Conservation (phyloP, 306 rosid species). For the Canavalia ensiformis region DNA sequence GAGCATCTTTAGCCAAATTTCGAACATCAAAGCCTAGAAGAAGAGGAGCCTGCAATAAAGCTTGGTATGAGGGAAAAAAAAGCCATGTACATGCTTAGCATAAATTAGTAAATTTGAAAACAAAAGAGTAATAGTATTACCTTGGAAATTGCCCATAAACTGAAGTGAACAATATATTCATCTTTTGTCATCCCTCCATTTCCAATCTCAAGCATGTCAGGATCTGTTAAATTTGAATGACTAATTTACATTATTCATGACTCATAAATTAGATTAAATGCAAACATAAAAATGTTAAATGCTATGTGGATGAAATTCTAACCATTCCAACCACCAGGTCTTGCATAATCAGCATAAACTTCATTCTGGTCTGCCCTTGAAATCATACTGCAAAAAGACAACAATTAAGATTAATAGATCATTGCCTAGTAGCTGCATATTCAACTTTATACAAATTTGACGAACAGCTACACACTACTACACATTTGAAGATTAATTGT, state of each 20-base stretch:
- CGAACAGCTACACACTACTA: constrained; percentile 3
- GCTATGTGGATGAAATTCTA: constrained; percentile 26
- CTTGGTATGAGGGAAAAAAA: constrained; percentile 33
- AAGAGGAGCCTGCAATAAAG: constrained; percentile 87
- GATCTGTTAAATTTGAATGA: constrained; percentile 65
- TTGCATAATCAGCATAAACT: constrained; percentile 75
- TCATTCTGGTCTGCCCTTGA: constrained; percentile 89
- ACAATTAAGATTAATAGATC: too few relatives aligned
- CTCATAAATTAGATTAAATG: constrained; percentile 14
- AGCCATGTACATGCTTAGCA: neutral
- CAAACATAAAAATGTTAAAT: neutral
- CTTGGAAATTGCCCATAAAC: constrained; percentile 98
- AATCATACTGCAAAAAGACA: constrained; percentile 70
- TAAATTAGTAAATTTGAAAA: constrained; percentile 27
- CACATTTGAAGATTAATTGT: constrained; percentile 34
- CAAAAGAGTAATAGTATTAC: constrained; percentile 45
- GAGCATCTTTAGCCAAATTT: constrained; percentile 76
- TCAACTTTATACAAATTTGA: neutral
- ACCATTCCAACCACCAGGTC: constrained; percentile 99
- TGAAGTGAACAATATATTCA: constrained; percentile 92
- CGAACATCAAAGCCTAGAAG: constrained; percentile 95
- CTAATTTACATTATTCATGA: neutral
- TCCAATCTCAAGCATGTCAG: constrained; percentile 98
- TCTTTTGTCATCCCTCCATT: constrained; percentile 93
- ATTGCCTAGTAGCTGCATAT: neutral